phyloP scores from a whole-genome alignment of 106 monocot species.

The Acanthochlamys bracteata region DNA sequence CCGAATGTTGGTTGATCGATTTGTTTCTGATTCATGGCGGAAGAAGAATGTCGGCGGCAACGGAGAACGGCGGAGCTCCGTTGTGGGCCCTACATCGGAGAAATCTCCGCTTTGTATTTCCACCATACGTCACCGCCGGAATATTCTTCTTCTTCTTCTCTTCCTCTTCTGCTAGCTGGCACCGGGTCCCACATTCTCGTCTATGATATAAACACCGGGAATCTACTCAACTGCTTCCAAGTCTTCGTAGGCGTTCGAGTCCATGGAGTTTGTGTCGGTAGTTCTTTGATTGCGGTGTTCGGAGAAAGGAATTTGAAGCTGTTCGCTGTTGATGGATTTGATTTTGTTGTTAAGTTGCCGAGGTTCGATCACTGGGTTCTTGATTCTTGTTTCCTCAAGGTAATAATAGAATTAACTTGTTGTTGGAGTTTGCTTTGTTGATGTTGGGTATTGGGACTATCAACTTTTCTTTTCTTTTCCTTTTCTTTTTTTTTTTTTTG shows the following conservation, averaged over 20 bases:
- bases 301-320: constrained; percentile 76
- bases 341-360: constrained; percentile 34
- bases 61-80: constrained; percentile 6
- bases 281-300: constrained; percentile 39
- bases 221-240: constrained; percentile 34
- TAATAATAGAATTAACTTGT: neutral
- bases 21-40: constrained; percentile 20
- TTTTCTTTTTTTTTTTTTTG: constrained; percentile 2
- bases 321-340: constrained; percentile 29
- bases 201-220: constrained; percentile 41
- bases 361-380: constrained; percentile 94
- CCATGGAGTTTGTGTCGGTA: constrained; percentile 50
- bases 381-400: constrained; percentile 58
- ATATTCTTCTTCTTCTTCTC: constrained; percentile 26
- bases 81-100: constrained; percentile 76
- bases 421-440: neutral
- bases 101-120: constrained; percentile 82
- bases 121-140: no score
- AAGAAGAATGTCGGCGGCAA: neutral
- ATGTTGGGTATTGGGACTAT: neutral
- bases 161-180: constrained; percentile 83
- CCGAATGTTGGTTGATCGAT: no score
- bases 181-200: constrained; percentile 68
- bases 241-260: constrained; percentile 74
- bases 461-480: neutral